Conservation (phyloP, 2,329 filamentous ascomycete genomes). For the Ophiostoma ulmi region DNA sequence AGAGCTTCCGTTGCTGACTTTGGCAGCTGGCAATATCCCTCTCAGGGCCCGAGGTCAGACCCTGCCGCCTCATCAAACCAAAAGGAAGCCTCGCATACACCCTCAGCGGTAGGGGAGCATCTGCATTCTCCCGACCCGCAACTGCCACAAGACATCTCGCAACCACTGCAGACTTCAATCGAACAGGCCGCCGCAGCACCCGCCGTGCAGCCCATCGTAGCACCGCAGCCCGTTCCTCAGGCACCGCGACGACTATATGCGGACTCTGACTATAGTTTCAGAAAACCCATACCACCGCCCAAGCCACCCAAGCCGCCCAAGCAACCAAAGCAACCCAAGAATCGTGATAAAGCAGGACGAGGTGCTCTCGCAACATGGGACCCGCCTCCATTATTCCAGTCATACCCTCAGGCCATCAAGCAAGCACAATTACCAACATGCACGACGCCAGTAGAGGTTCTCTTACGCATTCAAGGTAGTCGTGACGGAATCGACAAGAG, state of each 20-base stretch:
- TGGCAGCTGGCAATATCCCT: neutral
- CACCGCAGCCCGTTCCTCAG: neutral
- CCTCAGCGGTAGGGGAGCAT: neutral
- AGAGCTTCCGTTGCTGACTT: neutral
- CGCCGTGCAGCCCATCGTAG: neutral
- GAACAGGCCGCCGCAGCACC: neutral
- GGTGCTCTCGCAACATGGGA: constrained; percentile 50
- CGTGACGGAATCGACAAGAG: constrained; percentile 43
- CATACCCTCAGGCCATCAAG: constrained; percentile 77
- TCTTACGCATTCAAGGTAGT: constrained; percentile 58
- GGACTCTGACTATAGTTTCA: neutral
- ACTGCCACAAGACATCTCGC: neutral
- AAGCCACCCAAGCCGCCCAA: neutral
- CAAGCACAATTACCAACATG: constrained; percentile 66
- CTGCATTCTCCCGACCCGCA: neutral
- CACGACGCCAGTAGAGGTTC: constrained; percentile 61
- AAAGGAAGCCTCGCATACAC: neutral
- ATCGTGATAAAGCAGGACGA: constrained; percentile 28
- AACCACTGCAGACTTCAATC: neutral
- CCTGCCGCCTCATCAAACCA: neutral
- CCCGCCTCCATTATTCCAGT: constrained; percentile 76
- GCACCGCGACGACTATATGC: neutral
- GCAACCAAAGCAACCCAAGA: neutral
- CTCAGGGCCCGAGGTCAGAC: neutral
- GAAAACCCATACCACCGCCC: neutral